phyloP scores from a whole-genome alignment of 2,329 filamentous ascomycete species.

The Beauveria scarabaeidicola region DNA sequence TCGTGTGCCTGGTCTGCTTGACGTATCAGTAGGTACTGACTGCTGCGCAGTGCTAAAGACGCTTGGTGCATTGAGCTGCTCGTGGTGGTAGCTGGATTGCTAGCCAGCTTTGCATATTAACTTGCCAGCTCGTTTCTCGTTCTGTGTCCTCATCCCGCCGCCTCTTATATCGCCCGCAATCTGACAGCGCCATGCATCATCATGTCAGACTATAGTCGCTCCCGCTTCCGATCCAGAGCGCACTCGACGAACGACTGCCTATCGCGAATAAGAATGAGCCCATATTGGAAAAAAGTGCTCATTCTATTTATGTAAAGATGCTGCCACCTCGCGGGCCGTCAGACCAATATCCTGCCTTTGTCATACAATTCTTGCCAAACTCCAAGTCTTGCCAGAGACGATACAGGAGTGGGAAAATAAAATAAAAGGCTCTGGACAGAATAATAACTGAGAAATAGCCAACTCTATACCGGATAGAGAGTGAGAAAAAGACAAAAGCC shows the following conservation, averaged over 20 bases:
- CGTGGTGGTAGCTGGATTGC: background rate
- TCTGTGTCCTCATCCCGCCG: background rate
- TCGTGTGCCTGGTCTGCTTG: background rate
- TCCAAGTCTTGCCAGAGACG: constrained; percentile 3
- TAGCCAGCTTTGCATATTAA: background rate
- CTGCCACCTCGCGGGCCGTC: background rate
- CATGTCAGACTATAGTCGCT: constrained; percentile 11
- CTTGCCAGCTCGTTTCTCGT: background rate
- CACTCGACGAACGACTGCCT: constrained; percentile 6
- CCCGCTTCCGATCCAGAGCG: background rate
- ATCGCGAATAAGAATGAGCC: constrained; percentile 3
- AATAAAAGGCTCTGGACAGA: background rate
- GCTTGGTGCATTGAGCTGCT: background rate
- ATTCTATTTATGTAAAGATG: constrained; percentile 9
- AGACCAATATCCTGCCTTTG: background rate
- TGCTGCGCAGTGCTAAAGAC: background rate
- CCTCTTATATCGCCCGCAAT: constrained; percentile 1
- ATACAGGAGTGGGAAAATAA: background rate
- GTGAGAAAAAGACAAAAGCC: background rate
- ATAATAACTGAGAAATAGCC: background rate
- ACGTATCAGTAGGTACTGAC: background rate
- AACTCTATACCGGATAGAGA: background rate
- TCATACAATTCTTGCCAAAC: background rate
- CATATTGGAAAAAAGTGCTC: background rate
- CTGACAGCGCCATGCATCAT: constrained; percentile 9